phyloP scores from a whole-genome alignment of 768 basidiomycete genomes.

The Lentinula lateritia region DNA sequence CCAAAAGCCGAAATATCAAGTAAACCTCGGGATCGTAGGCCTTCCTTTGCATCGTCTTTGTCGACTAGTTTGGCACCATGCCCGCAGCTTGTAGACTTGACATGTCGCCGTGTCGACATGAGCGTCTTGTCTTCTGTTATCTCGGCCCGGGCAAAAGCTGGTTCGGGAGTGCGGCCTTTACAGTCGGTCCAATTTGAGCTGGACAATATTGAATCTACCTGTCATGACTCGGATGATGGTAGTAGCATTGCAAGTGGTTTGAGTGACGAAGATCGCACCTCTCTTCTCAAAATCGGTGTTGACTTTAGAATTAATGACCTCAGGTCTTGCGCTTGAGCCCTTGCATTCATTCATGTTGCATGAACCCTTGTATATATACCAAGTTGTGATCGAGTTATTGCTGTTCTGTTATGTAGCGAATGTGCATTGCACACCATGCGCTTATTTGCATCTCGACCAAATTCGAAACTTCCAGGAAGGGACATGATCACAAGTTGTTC shows the following conservation, averaged over 20 bases:
- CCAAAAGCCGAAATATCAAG: background rate
- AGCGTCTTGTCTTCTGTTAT: constrained; percentile 1
- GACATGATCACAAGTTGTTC: too few species aligned
- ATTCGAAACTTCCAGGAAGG: too few species aligned
- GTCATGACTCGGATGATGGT: background rate
- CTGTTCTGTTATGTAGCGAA: background rate
- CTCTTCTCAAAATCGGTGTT: background rate
- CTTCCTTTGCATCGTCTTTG: background rate
- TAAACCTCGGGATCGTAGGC: background rate
- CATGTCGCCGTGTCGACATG: background rate
- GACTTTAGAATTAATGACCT: background rate
- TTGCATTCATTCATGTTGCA: background rate
- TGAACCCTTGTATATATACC: background rate
- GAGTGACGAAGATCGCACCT: background rate
- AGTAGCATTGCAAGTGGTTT: background rate
- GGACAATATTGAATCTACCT: background rate
- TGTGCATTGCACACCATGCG: background rate
- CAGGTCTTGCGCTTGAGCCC: background rate
- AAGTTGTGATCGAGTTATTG: background rate
- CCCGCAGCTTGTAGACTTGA: background rate
- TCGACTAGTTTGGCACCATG: constrained; percentile 2
- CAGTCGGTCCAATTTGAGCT: background rate
- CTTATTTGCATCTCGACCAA: too few species aligned
- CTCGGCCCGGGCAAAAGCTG: background rate
- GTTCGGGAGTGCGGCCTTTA: background rate